Evolutionary conservation across 352 stramenopile genomes (phyloP).

Genomic region (Phytophthora agathidicida): DNA sequence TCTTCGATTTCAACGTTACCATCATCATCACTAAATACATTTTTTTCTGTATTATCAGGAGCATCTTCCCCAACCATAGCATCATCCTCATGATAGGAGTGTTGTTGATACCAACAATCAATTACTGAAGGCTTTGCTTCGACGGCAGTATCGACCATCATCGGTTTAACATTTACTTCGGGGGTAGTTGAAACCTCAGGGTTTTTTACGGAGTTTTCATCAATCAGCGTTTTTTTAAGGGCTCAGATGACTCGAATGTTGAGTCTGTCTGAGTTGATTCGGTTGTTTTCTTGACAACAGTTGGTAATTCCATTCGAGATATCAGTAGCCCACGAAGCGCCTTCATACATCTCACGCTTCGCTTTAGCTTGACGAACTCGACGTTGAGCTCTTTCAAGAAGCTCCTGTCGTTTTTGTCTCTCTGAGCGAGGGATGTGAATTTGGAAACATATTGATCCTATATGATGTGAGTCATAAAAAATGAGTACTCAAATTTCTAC

Average conservation of each 20-base stretch:
- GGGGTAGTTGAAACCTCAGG: background rate
- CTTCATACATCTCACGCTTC: slow-evolving; percentile 24
- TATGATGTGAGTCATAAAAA: slow-evolving; percentile 6
- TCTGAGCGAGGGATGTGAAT: slow-evolving; percentile 12
- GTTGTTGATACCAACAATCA: too few species aligned
- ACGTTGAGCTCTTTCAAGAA: slow-evolving; percentile 16
- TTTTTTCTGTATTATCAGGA: too few species aligned
- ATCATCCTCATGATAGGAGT: too few species aligned
- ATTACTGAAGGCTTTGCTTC: background rate
- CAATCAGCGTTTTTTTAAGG: slow-evolving; percentile 14
- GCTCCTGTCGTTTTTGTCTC: too few species aligned
- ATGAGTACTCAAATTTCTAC: background rate
- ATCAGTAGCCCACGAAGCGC: slow-evolving; percentile 24
- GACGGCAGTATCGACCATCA: background rate
- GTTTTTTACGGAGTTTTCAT: background rate
- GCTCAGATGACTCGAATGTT: too few species aligned
- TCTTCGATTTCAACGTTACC: too few species aligned
- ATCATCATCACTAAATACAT: too few species aligned
- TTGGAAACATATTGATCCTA: slow-evolving; percentile 21
- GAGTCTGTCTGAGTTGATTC: slow-evolving; percentile 25
- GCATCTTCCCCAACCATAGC: background rate
- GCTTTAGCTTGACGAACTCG: slow-evolving; percentile 4
- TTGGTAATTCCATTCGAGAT: slow-evolving; percentile 15
- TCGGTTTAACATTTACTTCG: background rate
- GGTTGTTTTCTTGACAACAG: slow-evolving; percentile 10